Conservation (phyloP, 176 grass and related monocot genomes). For the Aegilops umbellulata region DNA sequence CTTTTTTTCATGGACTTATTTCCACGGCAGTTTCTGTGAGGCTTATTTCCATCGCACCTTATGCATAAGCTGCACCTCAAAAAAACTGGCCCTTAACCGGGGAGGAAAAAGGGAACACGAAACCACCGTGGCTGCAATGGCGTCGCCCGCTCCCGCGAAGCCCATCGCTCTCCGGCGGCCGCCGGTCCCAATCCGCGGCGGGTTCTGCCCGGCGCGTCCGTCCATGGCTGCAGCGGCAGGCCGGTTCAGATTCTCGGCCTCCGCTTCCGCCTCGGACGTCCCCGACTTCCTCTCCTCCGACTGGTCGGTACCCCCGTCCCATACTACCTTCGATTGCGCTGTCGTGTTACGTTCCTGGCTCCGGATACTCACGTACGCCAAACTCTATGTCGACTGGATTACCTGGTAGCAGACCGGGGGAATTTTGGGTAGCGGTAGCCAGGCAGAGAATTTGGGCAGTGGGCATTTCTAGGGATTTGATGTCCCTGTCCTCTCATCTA, state of each 20-base stretch:
- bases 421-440: background rate
- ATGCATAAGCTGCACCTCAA: too few relatives aligned
- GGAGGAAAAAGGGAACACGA: background rate
- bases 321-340: background rate
- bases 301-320: constrained; percentile 43
- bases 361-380: background rate
- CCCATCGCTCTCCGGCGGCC: constrained; percentile 14
- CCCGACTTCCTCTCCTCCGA: constrained; percentile 89
- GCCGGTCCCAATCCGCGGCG: background rate
- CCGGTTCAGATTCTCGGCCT: constrained; percentile 28
- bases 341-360: background rate
- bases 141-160: constrained; percentile 26
- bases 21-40: too few relatives aligned
- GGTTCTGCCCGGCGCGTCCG: background rate
- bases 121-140: constrained; percentile 17
- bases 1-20: too few relatives aligned
- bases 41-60: too few relatives aligned
- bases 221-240: background rate
- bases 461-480: background rate
- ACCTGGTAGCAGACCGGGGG: background rate
- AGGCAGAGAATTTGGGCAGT: background rate
- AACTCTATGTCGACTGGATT: background rate
- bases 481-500: background rate
- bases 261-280: constrained; percentile 54
- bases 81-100: too few relatives aligned